phyloP scores from a whole-genome alignment of 352 stramenopile species.

The Albugo candida region DNA sequence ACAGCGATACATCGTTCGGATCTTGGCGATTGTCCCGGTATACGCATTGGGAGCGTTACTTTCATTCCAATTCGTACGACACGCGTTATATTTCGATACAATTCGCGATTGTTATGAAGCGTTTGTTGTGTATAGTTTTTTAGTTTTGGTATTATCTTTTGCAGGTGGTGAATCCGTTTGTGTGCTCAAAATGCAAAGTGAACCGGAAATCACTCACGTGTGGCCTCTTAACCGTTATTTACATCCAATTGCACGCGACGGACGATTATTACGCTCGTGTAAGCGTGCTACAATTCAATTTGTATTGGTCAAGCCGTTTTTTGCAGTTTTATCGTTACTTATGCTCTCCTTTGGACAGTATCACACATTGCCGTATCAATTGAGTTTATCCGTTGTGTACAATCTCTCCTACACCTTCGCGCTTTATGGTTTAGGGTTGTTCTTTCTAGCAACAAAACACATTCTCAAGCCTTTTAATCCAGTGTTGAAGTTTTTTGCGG shows the following conservation, averaged over 20 bases:
- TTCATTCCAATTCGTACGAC: constrained; percentile 60
- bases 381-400: constrained; percentile 74
- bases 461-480: constrained; percentile 69
- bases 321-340: constrained; percentile 67
- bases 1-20: constrained; percentile 79
- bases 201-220: constrained; percentile 59
- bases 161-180: constrained; percentile 75
- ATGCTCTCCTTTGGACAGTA: constrained; percentile 65
- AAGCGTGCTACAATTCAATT: constrained; percentile 86
- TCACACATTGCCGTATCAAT: constrained; percentile 57
- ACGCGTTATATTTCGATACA: constrained; percentile 71
- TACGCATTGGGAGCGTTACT: constrained; percentile 73
- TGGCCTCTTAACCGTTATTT: constrained; percentile 66
- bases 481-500: constrained; percentile 84
- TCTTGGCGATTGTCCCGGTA: constrained; percentile 71
- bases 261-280: constrained; percentile 61
- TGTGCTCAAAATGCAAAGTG: constrained; percentile 73
- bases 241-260: constrained; percentile 54
- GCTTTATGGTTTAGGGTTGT: constrained; percentile 79
- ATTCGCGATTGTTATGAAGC: constrained; percentile 84
- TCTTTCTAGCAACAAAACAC: constrained; percentile 80
- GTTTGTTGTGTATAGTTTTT: constrained; percentile 85
- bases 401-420: constrained; percentile 82
- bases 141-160: constrained; percentile 80
- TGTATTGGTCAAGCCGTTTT: constrained; percentile 81